These are phyloP conservation scores for Castanopsis chinensis DNA, from an alignment of 306 rosid species.

Conservation along the genomic window DNA sequence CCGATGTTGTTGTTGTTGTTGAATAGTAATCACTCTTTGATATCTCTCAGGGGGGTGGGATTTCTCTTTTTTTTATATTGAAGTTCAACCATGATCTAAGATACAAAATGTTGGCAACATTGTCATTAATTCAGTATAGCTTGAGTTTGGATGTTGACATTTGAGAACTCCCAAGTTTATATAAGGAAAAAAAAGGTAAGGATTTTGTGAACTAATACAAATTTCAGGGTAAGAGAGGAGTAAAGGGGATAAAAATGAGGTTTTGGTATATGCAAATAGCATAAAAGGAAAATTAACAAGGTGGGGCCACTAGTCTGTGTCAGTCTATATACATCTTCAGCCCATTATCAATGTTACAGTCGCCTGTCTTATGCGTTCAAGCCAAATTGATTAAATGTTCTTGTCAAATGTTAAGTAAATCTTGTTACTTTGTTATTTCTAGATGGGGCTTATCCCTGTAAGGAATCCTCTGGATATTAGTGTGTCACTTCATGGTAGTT, in stretches of 20 bases:
- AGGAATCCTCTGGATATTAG: background rate
- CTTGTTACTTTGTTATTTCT: background rate
- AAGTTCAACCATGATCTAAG: background rate
- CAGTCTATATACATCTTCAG: background rate
- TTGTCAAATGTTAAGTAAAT: background rate
- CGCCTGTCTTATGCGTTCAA: background rate
- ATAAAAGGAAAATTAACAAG: background rate
- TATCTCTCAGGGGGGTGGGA: background rate
- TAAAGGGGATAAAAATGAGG: background rate
- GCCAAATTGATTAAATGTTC: too few species aligned
- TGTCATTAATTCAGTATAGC: background rate
- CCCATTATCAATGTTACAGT: background rate
- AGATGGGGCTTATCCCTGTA: background rate
- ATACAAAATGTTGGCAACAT: background rate
- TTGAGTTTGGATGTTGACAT: background rate
- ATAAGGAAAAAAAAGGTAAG: background rate
- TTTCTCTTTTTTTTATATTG: background rate
- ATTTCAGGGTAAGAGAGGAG: background rate
- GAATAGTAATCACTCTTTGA: background rate
- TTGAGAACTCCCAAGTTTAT: background rate
- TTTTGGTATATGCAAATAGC: background rate
- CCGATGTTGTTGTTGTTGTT: too few species aligned
- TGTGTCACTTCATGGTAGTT: background rate
- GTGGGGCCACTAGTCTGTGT: background rate
- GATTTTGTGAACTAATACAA: background rate